Evolutionary conservation across 1,139 yeast species (phyloP).

Genomic region (Candida buenavistaensis): DNA sequence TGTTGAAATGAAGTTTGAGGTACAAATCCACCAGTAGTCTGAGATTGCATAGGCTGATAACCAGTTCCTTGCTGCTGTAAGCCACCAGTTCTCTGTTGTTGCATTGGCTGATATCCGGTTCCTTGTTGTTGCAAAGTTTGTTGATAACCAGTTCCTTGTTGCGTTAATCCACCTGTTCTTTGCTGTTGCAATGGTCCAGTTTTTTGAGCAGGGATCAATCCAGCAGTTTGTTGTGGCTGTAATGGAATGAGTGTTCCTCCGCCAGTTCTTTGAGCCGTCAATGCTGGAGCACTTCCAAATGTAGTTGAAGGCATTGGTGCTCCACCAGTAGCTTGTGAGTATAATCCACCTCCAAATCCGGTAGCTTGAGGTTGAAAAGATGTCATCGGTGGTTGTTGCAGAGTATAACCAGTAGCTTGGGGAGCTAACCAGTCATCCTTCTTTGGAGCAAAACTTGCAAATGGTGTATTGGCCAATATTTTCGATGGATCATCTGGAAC

Average conservation of each 20-base stretch:
- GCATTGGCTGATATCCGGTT: slow-evolving; percentile 5
- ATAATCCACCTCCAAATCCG: slow-evolving; percentile 10
- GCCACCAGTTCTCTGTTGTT: slow-evolving; percentile 34
- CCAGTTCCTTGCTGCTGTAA: slow-evolving; percentile 23
- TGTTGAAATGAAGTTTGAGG: slow-evolving; percentile 45
- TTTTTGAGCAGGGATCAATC: slow-evolving; percentile 45
- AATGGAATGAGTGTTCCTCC: slow-evolving; percentile 45
- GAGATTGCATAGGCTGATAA: slow-evolving; percentile 12
- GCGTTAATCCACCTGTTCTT: slow-evolving; percentile 22
- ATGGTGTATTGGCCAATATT: slow-evolving; percentile 48
- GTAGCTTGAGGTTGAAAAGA: slow-evolving; percentile 20
- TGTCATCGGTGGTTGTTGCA: slow-evolving; percentile 13
- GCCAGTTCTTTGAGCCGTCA: slow-evolving; percentile 43
- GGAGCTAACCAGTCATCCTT: slow-evolving; percentile 23
- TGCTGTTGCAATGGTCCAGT: slow-evolving; percentile 44
- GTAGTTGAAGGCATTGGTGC: slow-evolving; percentile 25
- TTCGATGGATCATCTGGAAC: slow-evolving; percentile 61
- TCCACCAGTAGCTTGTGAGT: slow-evolving; percentile 5
- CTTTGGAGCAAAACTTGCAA: slow-evolving; percentile 31
- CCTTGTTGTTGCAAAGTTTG: slow-evolving; percentile 1
- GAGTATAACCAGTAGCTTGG: slow-evolving; percentile 17
- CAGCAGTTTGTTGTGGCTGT: slow-evolving; percentile 51
- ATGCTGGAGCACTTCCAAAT: slow-evolving; percentile 19
- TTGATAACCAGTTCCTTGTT: slow-evolving; percentile 38
- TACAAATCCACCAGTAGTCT: slow-evolving; percentile 28